Percentiles rank a stretch among this genome's conserved stretches.
These are phyloP conservation scores for Hemisphaericaspora xylanilytica DNA, from an alignment of 1,139 yeast genomes.

Conservation along the genomic window DNA sequence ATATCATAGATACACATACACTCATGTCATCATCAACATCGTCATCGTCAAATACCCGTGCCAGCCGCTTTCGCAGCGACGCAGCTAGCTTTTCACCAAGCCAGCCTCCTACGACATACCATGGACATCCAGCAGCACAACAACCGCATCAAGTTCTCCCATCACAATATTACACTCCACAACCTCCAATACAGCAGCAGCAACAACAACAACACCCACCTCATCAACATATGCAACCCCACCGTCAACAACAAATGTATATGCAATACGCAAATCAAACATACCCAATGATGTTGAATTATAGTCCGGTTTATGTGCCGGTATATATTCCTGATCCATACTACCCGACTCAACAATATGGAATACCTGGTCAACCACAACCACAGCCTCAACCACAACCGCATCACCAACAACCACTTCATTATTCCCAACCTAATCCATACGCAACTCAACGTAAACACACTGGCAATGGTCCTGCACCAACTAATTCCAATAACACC, in stretches of 20 bases:
- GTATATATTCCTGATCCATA: slow-evolving; percentile 6
- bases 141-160: slow-evolving; percentile 13
- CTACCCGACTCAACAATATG: slow-evolving; percentile 5
- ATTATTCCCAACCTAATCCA: not conserved
- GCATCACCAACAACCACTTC: slow-evolving; percentile 3
- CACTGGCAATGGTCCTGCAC: not conserved
- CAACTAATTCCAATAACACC: not conserved
- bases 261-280: slow-evolving; percentile 16
- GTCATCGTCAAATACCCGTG: slow-evolving; percentile 26
- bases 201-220: slow-evolving; percentile 21
- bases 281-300: slow-evolving; percentile 15
- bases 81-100: slow-evolving; percentile 43
- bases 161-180: slow-evolving; percentile 3
- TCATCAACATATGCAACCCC: slow-evolving; percentile 19
- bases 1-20: slow-evolving; percentile 1
- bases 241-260: slow-evolving; percentile 23
- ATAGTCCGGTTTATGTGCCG: slow-evolving; percentile 10
- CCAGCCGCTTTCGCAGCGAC: slow-evolving; percentile 43
- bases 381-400: no score
- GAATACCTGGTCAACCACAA: slow-evolving; percentile 8
- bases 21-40: slow-evolving; percentile 11
- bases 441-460: slow-evolving; percentile 2
- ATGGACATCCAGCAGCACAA: slow-evolving; percentile 13
- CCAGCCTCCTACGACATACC: slow-evolving; percentile 16
- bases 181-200: slow-evolving; percentile 2